Evolutionary conservation across 2,329 filamentous ascomycete genomes (phyloP), one percentile per base, ranked within the genome.

Genomic region (Penicillium sp.): DNA sequence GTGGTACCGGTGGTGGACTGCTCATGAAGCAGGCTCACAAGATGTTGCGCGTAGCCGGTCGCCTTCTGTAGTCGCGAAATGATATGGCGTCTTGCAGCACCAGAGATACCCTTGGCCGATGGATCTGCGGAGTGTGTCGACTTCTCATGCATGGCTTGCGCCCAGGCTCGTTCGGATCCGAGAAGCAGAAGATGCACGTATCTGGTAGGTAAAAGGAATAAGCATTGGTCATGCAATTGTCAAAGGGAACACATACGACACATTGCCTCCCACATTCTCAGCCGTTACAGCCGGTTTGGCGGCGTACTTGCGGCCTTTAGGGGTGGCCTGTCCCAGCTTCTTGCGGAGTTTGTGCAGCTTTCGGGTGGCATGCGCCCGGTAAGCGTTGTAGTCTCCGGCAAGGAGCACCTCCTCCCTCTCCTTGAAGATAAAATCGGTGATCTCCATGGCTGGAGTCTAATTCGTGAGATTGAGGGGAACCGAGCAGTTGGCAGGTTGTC

Each of bases 111-210:
- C 75, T 91, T 90, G 54, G 82, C 79, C 39, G 82, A 81, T 60
- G 88, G 87, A 68, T 95, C 91, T 67, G 90, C 85, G 40, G 90
- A 86, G 73, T 96, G 91, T 19, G 86, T 81, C 4, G 91, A 85
- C 77, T 96, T 97, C 84, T 97, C 92, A 73, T 90, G 87, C 92
- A 98, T 96, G 58, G 93, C 94, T 75, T 96, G 89, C 39, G 95
- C 94, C 91, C 92, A 98, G 53, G 93, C 91, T 64, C 95, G 86
- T 79, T 99, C 95, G 60, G 93, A 88, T 40, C 87, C 90, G 70
- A 97, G 86, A 57, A 99, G 83, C 35, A 94, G 82, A n/a, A 97
- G 82, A 66, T 89, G 83, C 50, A 88, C 85, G 77, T 88, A 91
- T 76, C 91, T 96, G 67, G 37, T 47, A 3, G 9, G 18, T 3